These are phyloP conservation scores for Rosa rugosa DNA, from an alignment of 306 rosid genomes.

Conservation along the genomic window DNA sequence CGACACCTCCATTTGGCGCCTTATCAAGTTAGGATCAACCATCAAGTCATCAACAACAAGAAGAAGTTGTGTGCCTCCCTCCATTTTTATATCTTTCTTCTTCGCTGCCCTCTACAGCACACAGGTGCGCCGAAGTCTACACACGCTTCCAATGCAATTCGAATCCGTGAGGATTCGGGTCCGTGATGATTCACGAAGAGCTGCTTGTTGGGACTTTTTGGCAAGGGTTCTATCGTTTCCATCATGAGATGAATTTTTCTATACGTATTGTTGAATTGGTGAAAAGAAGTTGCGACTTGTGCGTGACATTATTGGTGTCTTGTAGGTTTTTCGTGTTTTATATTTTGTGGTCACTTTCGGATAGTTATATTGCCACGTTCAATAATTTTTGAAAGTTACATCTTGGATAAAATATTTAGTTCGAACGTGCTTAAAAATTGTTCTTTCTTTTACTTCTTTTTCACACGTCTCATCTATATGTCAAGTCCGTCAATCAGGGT, in stretches of 20 bases:
- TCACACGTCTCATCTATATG: no score
- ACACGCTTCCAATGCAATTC: not conserved
- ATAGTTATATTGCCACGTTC: no score
- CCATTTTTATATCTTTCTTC: not conserved
- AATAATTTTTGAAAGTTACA: no score
- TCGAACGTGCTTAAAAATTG: no score
- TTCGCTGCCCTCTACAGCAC: not conserved
- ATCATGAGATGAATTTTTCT: not conserved
- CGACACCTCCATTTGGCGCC: constrained; percentile 53
- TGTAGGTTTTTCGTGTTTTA: no score
- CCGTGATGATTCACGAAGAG: not conserved
- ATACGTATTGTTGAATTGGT: no score
- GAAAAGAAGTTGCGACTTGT: no score
- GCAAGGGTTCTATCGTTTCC: not conserved
- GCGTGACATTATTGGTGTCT: no score
- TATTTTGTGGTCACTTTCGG: no score
- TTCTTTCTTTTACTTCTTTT: no score
- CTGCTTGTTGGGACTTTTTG: not conserved
- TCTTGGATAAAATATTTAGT: no score
- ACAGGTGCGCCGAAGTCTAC: not conserved
- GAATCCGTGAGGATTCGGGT: not conserved
- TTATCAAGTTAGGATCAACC: not conserved
- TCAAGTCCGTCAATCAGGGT: no score
- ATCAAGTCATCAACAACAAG: not conserved
- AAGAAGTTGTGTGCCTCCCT: not conserved